phyloP scores from a whole-genome alignment of 768 basidiomycete species.

The Mycena haematopus region DNA sequence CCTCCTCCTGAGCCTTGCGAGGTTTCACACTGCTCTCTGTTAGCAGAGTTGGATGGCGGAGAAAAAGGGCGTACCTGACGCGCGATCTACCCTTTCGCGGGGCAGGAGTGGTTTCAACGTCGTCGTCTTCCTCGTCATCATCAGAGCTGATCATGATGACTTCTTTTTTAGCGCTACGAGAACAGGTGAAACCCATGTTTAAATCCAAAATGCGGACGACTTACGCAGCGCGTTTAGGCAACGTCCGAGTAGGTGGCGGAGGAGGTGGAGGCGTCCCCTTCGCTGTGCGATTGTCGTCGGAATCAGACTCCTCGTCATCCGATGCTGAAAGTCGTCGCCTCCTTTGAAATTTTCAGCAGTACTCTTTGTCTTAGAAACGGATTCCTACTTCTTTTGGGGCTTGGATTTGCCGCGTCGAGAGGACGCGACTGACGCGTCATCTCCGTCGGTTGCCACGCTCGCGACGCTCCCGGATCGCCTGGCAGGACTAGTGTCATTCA shows the following conservation, averaged over 20 bases:
- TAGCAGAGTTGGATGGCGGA: slow-evolving; percentile 23
- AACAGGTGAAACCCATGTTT: not conserved
- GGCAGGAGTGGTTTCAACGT: slow-evolving; percentile 25
- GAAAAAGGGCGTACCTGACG: slow-evolving; percentile 29
- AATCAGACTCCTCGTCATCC: slow-evolving; percentile 52
- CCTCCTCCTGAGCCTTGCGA: slow-evolving; percentile 41
- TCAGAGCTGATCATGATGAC: slow-evolving; percentile 48
- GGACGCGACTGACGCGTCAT: slow-evolving; percentile 45
- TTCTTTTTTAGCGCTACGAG: slow-evolving; percentile 43
- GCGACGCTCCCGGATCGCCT: slow-evolving; percentile 68
- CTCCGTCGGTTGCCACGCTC: slow-evolving; percentile 49
- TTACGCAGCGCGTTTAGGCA: slow-evolving; percentile 68
- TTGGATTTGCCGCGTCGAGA: slow-evolving; percentile 40
- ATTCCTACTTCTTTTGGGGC: slow-evolving; percentile 49
- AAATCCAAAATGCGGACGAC: slow-evolving; percentile 33
- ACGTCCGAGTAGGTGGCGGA: slow-evolving; percentile 47
- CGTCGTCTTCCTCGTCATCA: slow-evolving; percentile 45
- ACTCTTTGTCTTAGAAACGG: not conserved
- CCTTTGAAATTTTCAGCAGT: slow-evolving; percentile 39
- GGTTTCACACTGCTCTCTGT: slow-evolving; percentile 22
- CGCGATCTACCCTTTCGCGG: slow-evolving; percentile 21
- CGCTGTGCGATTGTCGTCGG: slow-evolving; percentile 39
- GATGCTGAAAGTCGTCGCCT: slow-evolving; percentile 61
- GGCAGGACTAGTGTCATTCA: not conserved
- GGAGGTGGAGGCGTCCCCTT: slow-evolving; percentile 44